A percentile compares a stretch with the other conserved stretches of the same genome.
Evolutionary conservation across 2,329 filamentous ascomycete genomes (phyloP).

Genomic region (Seiridium cupressi): DNA sequence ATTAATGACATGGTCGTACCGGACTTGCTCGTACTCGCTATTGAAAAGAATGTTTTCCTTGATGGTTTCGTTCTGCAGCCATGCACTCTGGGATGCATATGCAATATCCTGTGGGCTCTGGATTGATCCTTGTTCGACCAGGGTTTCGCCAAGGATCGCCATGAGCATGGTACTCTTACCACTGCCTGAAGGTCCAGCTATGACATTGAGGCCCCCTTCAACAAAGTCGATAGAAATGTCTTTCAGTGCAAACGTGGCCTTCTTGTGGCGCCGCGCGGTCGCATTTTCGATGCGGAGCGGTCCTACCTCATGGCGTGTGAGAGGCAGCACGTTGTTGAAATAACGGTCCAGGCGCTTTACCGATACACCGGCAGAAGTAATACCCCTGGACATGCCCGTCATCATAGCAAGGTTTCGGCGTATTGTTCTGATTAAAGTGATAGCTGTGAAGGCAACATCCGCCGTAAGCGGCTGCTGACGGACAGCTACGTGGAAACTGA

Average conservation of each 20-base stretch:
- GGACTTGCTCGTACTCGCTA: slow-evolving; percentile 45
- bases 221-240: slow-evolving; percentile 51
- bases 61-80: slow-evolving; percentile 57
- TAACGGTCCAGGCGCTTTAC: slow-evolving; percentile 53
- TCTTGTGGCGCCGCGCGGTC: slow-evolving; percentile 48
- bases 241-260: slow-evolving; percentile 47
- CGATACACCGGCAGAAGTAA: slow-evolving; percentile 44
- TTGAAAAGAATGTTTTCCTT: slow-evolving; percentile 56
- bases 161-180: slow-evolving; percentile 57
- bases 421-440: slow-evolving; percentile 51
- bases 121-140: slow-evolving; percentile 45
- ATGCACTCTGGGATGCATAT: slow-evolving; percentile 56
- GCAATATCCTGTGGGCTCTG: slow-evolving; percentile 51
- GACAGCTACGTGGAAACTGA: slow-evolving; percentile 48
- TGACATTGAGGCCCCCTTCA: slow-evolving; percentile 51
- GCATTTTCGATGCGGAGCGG: slow-evolving; percentile 44
- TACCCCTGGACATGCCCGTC: slow-evolving; percentile 39
- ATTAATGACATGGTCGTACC: slow-evolving; percentile 54
- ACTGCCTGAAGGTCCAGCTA: slow-evolving; percentile 53
- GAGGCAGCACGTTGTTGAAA: slow-evolving; percentile 47
- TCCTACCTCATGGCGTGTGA: slow-evolving; percentile 47
- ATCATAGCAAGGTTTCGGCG: slow-evolving; percentile 51
- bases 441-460: slow-evolving; percentile 56
- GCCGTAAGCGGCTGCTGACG: slow-evolving; percentile 48
- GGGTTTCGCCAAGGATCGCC: slow-evolving; percentile 53